Evolutionary conservation across 2,329 filamentous ascomycete species (phyloP), one percentile per base, ranked within the genome.

Genomic region (Thielaviopsis ethacetica): DNA sequence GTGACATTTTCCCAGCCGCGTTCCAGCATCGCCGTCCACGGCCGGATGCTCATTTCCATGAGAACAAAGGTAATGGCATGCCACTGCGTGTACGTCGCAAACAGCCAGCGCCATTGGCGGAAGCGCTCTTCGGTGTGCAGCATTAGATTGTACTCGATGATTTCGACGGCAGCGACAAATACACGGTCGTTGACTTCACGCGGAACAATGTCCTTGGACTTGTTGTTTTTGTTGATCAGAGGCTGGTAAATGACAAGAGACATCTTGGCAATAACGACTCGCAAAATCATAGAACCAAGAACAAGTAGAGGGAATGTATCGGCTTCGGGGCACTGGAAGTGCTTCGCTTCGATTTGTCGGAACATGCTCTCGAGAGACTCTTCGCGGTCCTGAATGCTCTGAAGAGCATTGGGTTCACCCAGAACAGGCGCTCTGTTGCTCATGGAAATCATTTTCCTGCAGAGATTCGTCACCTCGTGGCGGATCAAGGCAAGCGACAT

Each of bases 211-310:
- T 56, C 54, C 38, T 51, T 51, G 17, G 54, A 56, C 24, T 49
- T 49, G 44, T 49, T 21, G 55, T 79, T n/a, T n/a, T n/a, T 75
- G 0, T 81, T 78, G 7, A 86, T 72, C 26, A 85, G 77, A 0
- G 86, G 86, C 64, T 91, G 83, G 65, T 91, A 86, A 2, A 88
- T 78, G 61, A 90, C 78, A 41, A 93, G 75, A 72, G 84, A 88
- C 74, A 90, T 82, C 70, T 90, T 91, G 57, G 83, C 83, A 71
- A 90, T 80, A 62, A 91, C 82, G 34, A 91, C 74, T 10, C 85
- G 80, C 2, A 81, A 78, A 24, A 88, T 75, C 27, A 85, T 85
- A 3, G 81, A 82, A 7, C 79, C 79, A 26, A 86, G 79, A 83
- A 84, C 88, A 62, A 82, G 82, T 1, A 88, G 71, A 0, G 78